Evolutionary conservation across 1,284 basidiomycete species (phyloP).

Genomic region (Boletellus sp.): DNA sequence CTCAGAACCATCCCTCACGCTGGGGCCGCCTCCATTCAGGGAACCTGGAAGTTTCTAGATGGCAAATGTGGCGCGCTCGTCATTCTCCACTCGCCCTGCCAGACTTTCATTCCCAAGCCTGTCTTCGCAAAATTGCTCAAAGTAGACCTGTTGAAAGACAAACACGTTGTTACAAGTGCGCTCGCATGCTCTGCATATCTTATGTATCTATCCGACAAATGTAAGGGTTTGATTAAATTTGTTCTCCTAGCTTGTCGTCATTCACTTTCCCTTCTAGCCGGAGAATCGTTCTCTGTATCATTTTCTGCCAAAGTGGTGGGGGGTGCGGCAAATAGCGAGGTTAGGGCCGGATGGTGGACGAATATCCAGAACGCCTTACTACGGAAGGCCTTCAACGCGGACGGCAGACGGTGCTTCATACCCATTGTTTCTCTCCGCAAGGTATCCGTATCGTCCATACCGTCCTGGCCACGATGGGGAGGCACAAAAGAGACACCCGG

Average conservation of each 20-base stretch:
- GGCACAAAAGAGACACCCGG: background rate
- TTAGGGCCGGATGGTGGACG: slow-evolving; percentile 11
- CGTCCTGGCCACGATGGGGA: background rate
- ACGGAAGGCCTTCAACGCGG: slow-evolving; percentile 5
- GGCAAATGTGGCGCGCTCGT: slow-evolving; percentile 13
- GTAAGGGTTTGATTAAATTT: slow-evolving; percentile 2
- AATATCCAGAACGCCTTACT: slow-evolving; percentile 3
- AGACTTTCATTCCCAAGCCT: slow-evolving; percentile 3
- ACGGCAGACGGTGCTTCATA: slow-evolving; percentile 6
- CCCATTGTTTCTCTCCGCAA: slow-evolving; percentile 10
- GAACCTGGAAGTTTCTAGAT: slow-evolving; percentile 15
- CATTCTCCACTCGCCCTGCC: slow-evolving; percentile 10
- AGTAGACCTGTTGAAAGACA: slow-evolving; percentile 1
- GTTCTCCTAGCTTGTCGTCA: background rate
- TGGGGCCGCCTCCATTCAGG: slow-evolving; percentile 7
- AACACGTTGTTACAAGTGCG: slow-evolving; percentile 11
- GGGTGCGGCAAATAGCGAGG: background rate
- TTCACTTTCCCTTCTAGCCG: slow-evolving; percentile 2
- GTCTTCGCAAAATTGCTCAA: slow-evolving; percentile 3
- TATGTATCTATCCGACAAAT: slow-evolving; percentile 16
- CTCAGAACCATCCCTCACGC: slow-evolving; percentile 5
- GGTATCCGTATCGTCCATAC: background rate
- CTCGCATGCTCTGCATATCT: slow-evolving; percentile 19
- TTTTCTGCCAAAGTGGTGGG: background rate
- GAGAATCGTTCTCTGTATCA: slow-evolving; percentile 7